Percentiles rank a stretch among this genome's conserved stretches.
Conservation (phyloP, 2,329 filamentous ascomycete genomes). For the Talaromyces sp. region DNA sequence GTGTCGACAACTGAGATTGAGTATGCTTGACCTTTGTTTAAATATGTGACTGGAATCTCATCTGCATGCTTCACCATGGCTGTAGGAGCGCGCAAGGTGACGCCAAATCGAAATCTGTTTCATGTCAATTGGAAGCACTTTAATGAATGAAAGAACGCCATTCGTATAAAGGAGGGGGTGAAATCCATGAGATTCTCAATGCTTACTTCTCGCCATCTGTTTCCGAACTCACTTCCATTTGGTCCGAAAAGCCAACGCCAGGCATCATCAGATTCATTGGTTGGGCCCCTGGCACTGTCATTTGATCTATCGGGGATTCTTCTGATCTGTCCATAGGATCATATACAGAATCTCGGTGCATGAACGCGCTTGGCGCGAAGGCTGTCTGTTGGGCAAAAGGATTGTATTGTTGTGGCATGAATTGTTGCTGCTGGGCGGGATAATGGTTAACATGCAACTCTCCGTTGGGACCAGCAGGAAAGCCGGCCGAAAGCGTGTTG, state of each 20-base stretch:
- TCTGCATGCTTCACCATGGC: constrained; percentile 85
- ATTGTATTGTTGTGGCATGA: constrained; percentile 57
- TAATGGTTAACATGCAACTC: constrained; percentile 63
- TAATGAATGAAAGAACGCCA: neutral
- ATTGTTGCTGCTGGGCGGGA: constrained; percentile 56
- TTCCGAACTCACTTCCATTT: constrained; percentile 27
- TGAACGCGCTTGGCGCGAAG: constrained; percentile 75
- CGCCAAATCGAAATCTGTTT: constrained; percentile 76
- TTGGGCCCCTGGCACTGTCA: constrained; percentile 51
- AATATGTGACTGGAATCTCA: constrained; percentile 94
- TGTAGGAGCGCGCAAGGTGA: constrained; percentile 86
- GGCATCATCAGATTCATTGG: constrained; percentile 47
- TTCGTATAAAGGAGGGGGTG: neutral
- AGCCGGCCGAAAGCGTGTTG: constrained; percentile 59
- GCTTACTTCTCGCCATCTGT: constrained; percentile 53
- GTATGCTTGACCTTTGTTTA: constrained; percentile 97
- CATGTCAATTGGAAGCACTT: neutral
- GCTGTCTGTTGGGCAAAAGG: constrained; percentile 62
- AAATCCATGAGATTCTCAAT: constrained; percentile 19
- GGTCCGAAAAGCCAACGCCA: constrained; percentile 26
- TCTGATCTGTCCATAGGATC: constrained; percentile 70
- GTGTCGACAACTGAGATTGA: constrained; percentile 81
- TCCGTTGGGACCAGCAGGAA: constrained; percentile 60
- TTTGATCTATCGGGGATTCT: constrained; percentile 61
- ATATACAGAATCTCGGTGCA: constrained; percentile 76